These are phyloP conservation scores for Pythium dissotocum DNA, from an alignment of 352 stramenopile genomes.

Conservation along the genomic window DNA sequence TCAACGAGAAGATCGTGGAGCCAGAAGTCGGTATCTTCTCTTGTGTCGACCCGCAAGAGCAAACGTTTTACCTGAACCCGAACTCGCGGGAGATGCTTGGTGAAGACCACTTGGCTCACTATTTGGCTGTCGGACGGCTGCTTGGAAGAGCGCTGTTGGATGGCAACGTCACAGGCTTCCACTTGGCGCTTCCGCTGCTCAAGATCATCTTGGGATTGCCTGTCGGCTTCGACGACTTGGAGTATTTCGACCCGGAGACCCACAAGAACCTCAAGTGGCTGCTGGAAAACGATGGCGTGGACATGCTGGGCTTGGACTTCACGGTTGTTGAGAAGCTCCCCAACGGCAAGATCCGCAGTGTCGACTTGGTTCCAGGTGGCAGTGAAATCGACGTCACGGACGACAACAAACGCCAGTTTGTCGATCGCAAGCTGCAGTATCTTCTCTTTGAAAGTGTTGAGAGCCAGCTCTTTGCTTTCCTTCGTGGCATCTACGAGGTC, in stretches of 20 bases:
- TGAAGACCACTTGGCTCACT: slow-evolving; percentile 70
- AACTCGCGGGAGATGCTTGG: slow-evolving; percentile 58
- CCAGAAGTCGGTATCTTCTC: slow-evolving; percentile 54
- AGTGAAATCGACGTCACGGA: slow-evolving; percentile 89
- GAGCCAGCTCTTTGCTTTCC: slow-evolving; percentile 85
- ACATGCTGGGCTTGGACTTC: slow-evolving; percentile 66
- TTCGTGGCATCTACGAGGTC: slow-evolving; percentile 97
- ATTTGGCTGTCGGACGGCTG: slow-evolving; percentile 51
- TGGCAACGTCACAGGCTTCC: slow-evolving; percentile 92
- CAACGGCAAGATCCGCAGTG: slow-evolving; percentile 21
- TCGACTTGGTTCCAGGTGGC: slow-evolving; percentile 68
- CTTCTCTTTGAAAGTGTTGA: slow-evolving; percentile 92
- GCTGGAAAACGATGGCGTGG: slow-evolving; percentile 55
- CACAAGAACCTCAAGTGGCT: slow-evolving; percentile 72
- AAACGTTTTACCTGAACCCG: slow-evolving; percentile 62
- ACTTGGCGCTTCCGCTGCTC: slow-evolving; percentile 95
- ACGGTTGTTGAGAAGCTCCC: slow-evolving; percentile 41
- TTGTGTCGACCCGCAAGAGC: slow-evolving; percentile 48
- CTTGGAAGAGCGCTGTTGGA: slow-evolving; percentile 79
- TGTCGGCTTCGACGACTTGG: slow-evolving; percentile 93
- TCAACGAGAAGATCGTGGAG: slow-evolving; percentile 16
- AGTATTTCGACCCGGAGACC: slow-evolving; percentile 73
- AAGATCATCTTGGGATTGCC: slow-evolving; percentile 97
- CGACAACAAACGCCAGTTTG: slow-evolving; percentile 94
- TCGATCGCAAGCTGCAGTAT: slow-evolving; percentile 93